Percentiles rank a stretch among this genome's conserved stretches.
Evolutionary conservation across 495 filamentous ascomycete genomes (phyloP).

Genomic region (Aspergillus coremiiformis): DNA sequence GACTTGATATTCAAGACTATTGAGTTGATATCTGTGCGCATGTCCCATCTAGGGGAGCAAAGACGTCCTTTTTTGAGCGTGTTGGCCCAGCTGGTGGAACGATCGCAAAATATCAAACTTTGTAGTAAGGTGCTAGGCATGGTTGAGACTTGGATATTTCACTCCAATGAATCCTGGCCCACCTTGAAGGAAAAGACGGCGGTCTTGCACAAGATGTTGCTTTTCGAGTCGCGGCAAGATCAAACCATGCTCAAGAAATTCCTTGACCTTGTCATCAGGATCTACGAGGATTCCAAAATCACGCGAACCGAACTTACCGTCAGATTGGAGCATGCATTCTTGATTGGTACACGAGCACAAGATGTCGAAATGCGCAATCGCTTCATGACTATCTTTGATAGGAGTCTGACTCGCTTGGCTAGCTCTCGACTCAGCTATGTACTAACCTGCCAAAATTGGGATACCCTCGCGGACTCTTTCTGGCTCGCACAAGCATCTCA

Average conservation of each 20-base stretch:
- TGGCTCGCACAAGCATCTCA: conserved; percentile 95
- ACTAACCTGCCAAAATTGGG: conserved; percentile 92
- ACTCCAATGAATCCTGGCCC: conserved; percentile 85
- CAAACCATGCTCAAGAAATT: conserved; percentile 81
- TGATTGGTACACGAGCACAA: conserved; percentile 87
- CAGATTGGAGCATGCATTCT: conserved; percentile 92
- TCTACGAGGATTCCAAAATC: conserved; percentile 95
- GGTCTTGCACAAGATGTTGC: conserved; percentile 92
- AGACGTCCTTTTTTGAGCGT: conserved; percentile 90
- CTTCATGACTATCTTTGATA: conserved; percentile 91
- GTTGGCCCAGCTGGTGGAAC: conserved; percentile 87
- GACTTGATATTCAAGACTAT: conserved; percentile 88
- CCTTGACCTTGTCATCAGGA: conserved; percentile 89
- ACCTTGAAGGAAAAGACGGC: conserved; percentile 97
- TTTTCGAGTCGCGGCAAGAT: conserved; percentile 80
- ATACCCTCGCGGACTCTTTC: conserved; percentile 85
- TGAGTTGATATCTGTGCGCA: conserved; percentile 80
- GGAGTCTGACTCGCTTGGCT: conserved; percentile 77
- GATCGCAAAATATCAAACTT: conserved; percentile 73
- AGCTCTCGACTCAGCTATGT: conserved; percentile 83
- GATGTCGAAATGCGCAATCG: conserved; percentile 96
- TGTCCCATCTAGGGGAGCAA: conserved; percentile 89
- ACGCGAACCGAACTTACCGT: conserved; percentile 93
- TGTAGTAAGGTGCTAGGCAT: conserved; percentile 89
- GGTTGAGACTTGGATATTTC: conserved; percentile 95